Evolutionary conservation across 1,284 basidiomycete genomes (phyloP), one percentile per base, ranked within the genome.

Genomic region (Phlebopus sp.): DNA sequence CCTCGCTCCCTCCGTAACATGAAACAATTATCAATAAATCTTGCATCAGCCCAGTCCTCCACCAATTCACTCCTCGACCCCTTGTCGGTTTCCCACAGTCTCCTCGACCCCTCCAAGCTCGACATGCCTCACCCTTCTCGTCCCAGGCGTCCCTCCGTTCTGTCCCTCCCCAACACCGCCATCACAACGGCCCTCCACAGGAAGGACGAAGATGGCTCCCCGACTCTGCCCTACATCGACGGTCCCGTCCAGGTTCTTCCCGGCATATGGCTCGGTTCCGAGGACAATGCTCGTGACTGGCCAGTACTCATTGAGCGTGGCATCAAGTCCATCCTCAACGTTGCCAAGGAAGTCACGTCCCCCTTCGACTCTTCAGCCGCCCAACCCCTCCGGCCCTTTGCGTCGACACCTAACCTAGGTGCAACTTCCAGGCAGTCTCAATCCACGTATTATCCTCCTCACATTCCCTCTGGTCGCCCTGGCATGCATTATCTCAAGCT

Each of bases 201-300:
- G 55, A 83, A 76, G 58, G 84, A 85, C 43, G 86, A 90, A 60
- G 85, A 84, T 47, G 68, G 65, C 21, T 75, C 76, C 3, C 76
- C 79, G 9, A 70, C 80, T 15, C 70, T 77, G 4, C 89, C 93
- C 2, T 98, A 98, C 65, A 69, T 77, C 6, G 77, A 90, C 58
- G 95, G 96, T 1, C 96, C 95, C 18, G 74, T 91, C 35, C 87
- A 97, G 68, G 78, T 98, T 55, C 74, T 97, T 27, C 94, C 94
- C 1, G 86, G 88, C 37, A 77, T 98, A 45, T 98, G 86, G 82
- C 79, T 98, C 7, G 96, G 95, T 48, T 92, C 92, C 40, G 94
- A 97, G 67, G 92, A 96, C 67, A 96, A 96, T 55, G 90, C 91
- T 29, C 79, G 82, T 46, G 86, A 95, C 67, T 87, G 84, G 79